Percentiles rank a stretch among this genome's conserved stretches.
phyloP scores from a whole-genome alignment of 1,284 basidiomycete genomes.

The Prillingera fragicola region DNA sequence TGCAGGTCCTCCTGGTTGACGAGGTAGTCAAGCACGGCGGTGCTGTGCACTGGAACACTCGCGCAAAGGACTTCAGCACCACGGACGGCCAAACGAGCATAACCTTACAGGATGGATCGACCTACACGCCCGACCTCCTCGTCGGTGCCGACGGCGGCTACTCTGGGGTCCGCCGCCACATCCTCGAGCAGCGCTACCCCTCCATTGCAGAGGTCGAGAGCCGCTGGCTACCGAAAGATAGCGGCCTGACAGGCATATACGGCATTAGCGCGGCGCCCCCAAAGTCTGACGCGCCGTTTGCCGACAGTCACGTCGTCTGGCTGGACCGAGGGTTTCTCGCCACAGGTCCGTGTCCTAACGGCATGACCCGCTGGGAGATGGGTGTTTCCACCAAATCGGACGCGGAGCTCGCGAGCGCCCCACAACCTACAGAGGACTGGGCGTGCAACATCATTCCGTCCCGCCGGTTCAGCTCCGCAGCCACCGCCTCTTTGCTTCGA shows the following conservation, averaged over 20 bases:
- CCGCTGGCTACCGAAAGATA: constrained; percentile 1
- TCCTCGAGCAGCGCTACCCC: too few species aligned
- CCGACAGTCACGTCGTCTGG: background rate
- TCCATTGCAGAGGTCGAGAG: too few species aligned
- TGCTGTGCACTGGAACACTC: background rate
- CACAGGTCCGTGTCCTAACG: background rate
- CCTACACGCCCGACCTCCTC: background rate
- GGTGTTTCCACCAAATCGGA: background rate
- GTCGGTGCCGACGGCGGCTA: constrained; percentile 5
- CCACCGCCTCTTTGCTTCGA: background rate
- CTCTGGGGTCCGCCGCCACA: background rate
- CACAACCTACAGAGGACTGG: background rate
- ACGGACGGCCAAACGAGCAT: background rate
- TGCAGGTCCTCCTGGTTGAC: constrained; percentile 4
- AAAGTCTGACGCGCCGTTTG: background rate
- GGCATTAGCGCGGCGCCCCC: background rate
- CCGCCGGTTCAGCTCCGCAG: background rate
- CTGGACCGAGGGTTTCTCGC: constrained; percentile 1
- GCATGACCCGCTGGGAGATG: background rate
- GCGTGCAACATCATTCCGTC: background rate
- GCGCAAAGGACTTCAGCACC: background rate
- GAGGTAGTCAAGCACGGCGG: background rate
- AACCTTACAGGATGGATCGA: background rate
- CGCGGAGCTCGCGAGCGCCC: background rate
- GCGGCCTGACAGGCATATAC: background rate